Conservation (phyloP, 2,329 filamentous ascomycete genomes). For the Capronia epimyces region DNA sequence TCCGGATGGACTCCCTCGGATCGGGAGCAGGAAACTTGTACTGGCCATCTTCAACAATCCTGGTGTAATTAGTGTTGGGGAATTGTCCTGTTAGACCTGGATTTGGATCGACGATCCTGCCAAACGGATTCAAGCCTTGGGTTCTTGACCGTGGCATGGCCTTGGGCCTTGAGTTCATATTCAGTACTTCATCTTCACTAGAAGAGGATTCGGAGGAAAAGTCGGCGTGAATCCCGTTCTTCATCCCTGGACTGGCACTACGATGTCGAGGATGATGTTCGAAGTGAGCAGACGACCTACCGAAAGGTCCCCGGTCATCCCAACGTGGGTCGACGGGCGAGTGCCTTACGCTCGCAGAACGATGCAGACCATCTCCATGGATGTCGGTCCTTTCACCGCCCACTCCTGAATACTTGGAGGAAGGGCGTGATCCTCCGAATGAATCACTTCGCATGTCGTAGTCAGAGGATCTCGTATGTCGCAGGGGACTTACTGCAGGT, state of each 20-base stretch:
- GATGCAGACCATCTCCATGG: conserved; percentile 46
- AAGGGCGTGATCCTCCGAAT: conserved; percentile 43
- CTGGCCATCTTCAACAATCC: conserved; percentile 21
- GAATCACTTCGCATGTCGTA: conserved; percentile 32
- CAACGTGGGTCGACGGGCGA: conserved; percentile 38
- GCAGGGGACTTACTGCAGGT: conserved; percentile 36
- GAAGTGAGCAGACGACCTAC: conserved; percentile 36
- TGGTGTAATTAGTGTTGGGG: conserved; percentile 28
- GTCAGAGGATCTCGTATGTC: conserved; percentile 33
- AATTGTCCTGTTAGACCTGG: conserved; percentile 26
- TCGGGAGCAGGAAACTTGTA: conserved; percentile 28
- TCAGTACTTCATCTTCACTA: conserved; percentile 29
- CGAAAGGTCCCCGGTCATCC: conserved; percentile 30
- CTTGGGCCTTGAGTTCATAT: conserved; percentile 35
- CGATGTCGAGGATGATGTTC: conserved; percentile 36
- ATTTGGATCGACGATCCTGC: conserved; percentile 5
- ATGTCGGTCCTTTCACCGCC: conserved; percentile 55
- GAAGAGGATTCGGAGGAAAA: conserved; percentile 26
- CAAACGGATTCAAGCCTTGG: conserved; percentile 5
- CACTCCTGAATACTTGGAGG: conserved; percentile 51
- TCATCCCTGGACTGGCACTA: conserved; percentile 42
- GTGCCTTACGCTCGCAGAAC: conserved; percentile 51
- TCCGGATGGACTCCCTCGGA: conserved; percentile 18
- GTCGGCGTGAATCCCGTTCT: conserved; percentile 14
- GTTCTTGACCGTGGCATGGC: conserved; percentile 27